These are phyloP conservation scores for Aaosphaeria pasadenensis DNA, from an alignment of 2,329 filamentous ascomycete species.

Conservation along the genomic window DNA sequence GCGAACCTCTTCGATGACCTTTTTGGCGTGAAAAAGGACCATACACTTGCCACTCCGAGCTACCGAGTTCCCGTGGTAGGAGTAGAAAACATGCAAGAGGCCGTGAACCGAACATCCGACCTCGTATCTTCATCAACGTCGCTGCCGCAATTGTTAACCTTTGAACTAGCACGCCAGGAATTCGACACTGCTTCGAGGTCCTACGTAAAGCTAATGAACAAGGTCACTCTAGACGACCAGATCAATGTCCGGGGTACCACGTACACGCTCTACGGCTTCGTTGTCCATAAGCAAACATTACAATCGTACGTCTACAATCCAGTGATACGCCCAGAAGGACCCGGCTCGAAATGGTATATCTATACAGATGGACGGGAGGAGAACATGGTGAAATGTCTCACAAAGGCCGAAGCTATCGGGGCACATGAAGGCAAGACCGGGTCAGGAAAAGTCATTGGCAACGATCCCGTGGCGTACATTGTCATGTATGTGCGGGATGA, in stretches of 20 bases:
- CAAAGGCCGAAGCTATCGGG: slow-evolving; percentile 53
- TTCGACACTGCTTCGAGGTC: slow-evolving; percentile 54
- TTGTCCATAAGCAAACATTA: slow-evolving; percentile 58
- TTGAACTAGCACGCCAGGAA: slow-evolving; percentile 57
- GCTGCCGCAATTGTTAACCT: slow-evolving; percentile 49
- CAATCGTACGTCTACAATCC: slow-evolving; percentile 59
- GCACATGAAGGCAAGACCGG: slow-evolving; percentile 48
- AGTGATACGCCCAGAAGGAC: slow-evolving; percentile 57
- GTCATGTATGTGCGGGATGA: slow-evolving; percentile 56
- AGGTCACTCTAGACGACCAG: slow-evolving; percentile 55
- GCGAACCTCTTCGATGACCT: slow-evolving; percentile 42
- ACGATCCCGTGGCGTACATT: slow-evolving; percentile 53
- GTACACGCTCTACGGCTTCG: slow-evolving; percentile 59
- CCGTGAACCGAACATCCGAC: slow-evolving; percentile 32
- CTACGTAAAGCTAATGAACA: slow-evolving; percentile 57
- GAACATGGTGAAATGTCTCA: slow-evolving; percentile 56
- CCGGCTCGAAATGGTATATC: slow-evolving; percentile 56
- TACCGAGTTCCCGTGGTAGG: slow-evolving; percentile 36
- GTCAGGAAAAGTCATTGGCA: slow-evolving; percentile 36
- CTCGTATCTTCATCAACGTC: slow-evolving; percentile 17
- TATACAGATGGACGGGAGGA: slow-evolving; percentile 55
- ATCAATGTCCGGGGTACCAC: slow-evolving; percentile 46
- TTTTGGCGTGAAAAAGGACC: slow-evolving; percentile 43
- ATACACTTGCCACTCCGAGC: slow-evolving; percentile 28
- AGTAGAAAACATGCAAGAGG: slow-evolving; percentile 40